phyloP scores from a whole-genome alignment of 768 basidiomycete genomes.

The Termitomyces eurrhizus region DNA sequence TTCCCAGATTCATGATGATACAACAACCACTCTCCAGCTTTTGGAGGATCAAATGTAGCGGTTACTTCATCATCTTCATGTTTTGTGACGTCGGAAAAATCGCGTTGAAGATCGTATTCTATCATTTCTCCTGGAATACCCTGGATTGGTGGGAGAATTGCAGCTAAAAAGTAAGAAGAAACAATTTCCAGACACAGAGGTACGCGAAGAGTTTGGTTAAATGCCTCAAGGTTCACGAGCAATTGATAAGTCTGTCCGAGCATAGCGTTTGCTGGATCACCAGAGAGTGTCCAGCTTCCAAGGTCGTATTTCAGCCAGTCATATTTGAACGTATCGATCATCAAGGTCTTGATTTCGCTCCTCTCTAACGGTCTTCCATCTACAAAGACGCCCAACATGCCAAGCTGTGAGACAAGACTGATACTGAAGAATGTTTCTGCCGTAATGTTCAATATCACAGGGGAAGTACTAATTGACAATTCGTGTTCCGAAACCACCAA shows the following conservation, averaged over 20 bases:
- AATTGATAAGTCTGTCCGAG: conserved; percentile 33
- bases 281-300: conserved; percentile 53
- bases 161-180: conserved; percentile 66
- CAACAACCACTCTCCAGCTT: conserved; percentile 44
- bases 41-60: conserved; percentile 49
- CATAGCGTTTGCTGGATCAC: conserved; percentile 50
- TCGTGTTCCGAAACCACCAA: conserved; percentile 69
- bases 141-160: conserved; percentile 53
- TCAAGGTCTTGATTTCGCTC: conserved; percentile 51
- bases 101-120: conserved; percentile 49
- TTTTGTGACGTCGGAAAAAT: conserved; percentile 50
- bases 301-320: conserved; percentile 63
- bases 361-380: conserved; percentile 58
- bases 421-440: conserved; percentile 49
- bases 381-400: conserved; percentile 61
- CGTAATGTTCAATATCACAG: conserved; percentile 71
- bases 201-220: conserved; percentile 65
- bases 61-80: conserved; percentile 48
- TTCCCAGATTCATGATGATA: conserved; percentile 43
- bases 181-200: conserved; percentile 64
- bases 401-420: conserved; percentile 46
- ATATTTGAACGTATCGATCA: conserved; percentile 56
- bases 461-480: conserved; percentile 44
- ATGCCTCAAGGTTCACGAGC: conserved; percentile 56
- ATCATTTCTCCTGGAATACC: conserved; percentile 48